Percentiles rank a stretch among this genome's conserved stretches.
Evolutionary conservation across 2,329 filamentous ascomycete species (phyloP).

Genomic region (Colletotrichum musicola): DNA sequence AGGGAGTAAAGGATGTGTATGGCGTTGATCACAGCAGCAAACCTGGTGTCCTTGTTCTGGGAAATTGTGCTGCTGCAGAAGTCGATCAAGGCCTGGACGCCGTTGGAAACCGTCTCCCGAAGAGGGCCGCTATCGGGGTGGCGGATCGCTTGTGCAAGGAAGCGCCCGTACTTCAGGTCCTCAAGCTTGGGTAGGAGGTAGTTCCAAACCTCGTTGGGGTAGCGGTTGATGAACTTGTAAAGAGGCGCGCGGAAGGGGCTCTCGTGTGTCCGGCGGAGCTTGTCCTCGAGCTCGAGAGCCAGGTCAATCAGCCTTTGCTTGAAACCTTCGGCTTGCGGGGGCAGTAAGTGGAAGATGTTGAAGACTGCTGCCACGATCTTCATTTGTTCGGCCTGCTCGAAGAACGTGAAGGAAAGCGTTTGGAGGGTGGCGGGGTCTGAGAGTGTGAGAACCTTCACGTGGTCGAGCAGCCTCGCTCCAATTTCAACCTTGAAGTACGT

Average conservation of each 20-base stretch:
- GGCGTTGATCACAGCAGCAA: constrained; percentile 82
- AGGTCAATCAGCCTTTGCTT: constrained; percentile 91
- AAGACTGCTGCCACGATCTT: constrained; percentile 95
- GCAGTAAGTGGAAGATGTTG: constrained; percentile 97
- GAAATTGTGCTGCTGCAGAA: constrained; percentile 73
- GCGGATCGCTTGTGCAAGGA: constrained; percentile 88
- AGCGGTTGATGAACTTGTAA: constrained; percentile 93
- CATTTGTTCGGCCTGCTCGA: constrained; percentile 93
- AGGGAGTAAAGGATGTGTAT: constrained; percentile 88
- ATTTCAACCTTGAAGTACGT: constrained; percentile 99
- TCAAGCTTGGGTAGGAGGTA: constrained; percentile 84
- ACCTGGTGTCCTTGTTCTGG: constrained; percentile 77
- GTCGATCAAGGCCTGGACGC: constrained; percentile 79
- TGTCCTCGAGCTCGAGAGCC: constrained; percentile 89
- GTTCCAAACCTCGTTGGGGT: constrained; percentile 87
- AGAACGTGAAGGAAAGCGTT: constrained; percentile 92
- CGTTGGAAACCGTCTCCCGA: constrained; percentile 79
- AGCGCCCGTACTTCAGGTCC: constrained; percentile 88
- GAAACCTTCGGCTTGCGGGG: constrained; percentile 89
- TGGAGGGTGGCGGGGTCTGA: constrained; percentile 85
- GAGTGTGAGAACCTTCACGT: constrained; percentile 92
- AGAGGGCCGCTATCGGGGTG: constrained; percentile 81
- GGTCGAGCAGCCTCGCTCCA: constrained; percentile 90
- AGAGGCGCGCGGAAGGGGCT: constrained; percentile 93
- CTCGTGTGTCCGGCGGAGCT: constrained; percentile 85